These are phyloP conservation scores for Isatis lusitanica DNA, from an alignment of 441 rosid species.

Conservation along the genomic window DNA sequence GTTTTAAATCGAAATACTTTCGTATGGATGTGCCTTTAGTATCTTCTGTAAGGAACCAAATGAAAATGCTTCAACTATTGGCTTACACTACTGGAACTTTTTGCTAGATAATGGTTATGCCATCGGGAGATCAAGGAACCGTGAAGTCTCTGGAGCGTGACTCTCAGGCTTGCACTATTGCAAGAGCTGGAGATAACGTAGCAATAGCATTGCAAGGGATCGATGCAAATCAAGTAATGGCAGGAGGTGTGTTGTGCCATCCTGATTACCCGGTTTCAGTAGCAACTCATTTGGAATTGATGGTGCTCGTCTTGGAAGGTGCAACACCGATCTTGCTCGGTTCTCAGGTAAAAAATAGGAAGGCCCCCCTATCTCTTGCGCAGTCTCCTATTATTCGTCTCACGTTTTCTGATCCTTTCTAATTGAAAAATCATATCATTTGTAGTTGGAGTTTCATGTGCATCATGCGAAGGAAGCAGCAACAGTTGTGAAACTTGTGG, in stretches of 20 bases:
- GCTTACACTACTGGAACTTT: constrained; percentile 21
- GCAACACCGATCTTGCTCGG: constrained; percentile 85
- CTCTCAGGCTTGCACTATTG: constrained; percentile 65
- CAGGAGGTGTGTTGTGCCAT: constrained; percentile 92
- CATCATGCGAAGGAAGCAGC: constrained; percentile 93
- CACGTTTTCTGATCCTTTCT: constrained; percentile 8
- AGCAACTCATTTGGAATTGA: constrained; percentile 75
- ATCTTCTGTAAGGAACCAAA: neutral
- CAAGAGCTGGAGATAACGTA: constrained; percentile 91
- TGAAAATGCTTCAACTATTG: constrained; percentile 17
- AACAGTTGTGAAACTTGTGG: constrained; percentile 57
- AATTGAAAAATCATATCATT: constrained; percentile 15
- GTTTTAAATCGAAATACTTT: neutral
- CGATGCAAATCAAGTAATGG: constrained; percentile 63
- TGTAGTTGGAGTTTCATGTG: constrained; percentile 87
- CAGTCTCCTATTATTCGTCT: neutral
- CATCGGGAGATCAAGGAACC: constrained; percentile 76
- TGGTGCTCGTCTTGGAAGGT: constrained; percentile 70
- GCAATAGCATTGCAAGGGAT: constrained; percentile 71
- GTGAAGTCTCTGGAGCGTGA: constrained; percentile 76
- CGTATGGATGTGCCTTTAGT: constrained; percentile 3
- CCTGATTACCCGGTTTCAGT: constrained; percentile 81
- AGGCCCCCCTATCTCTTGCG: neutral
- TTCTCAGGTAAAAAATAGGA: constrained; percentile 58
- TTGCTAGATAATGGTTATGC: constrained; percentile 80